Base-by-base conservation (phyloP, 345 rosid species). In the Brassica rapa region DNA sequence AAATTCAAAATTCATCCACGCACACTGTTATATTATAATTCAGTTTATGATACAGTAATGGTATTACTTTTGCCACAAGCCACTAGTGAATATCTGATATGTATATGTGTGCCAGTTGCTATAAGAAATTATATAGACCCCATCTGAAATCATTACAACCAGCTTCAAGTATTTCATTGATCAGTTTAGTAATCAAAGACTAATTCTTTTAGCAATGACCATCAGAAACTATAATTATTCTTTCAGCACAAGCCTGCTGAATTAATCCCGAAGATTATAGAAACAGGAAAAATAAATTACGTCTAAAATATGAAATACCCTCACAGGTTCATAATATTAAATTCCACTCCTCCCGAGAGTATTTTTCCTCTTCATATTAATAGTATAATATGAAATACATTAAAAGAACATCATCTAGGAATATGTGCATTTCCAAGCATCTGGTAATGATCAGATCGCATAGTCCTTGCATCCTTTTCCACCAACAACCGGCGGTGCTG, bases 191-290 rank as follows among this genome's bases (percentile, higher is more conserved):
- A 71, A 86, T 23, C 62, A 23, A 82, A n/a, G 29, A 87, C 87
- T 86, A 88, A 86, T 77, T 90, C 91, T 35, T 87, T 21, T 73
- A 87, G 83, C 12, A 89, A 86, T 14, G 88, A 87, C 73, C 81
- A 84, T 23, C 7, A 4, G 25, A 12, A 2, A 30, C 6, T 24
- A 49, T 8, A 29, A 21, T 25, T 37, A 56, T 66, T 75, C 5
- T 59, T 68, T 59, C 35, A 24, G 29, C 70, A 16, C 55, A 77
- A 15, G 21, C 11, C 62, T 39, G 55, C 6, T 29, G 27, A 39
- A 64, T 14, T 56, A 71, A 55, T 66, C 62, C 62, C 27, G 46
- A 56, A 39, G 8, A 66, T 72, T n/a, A 39, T 57, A 37, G 68
- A 29, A 59, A 66, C 4, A 49, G 37, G 62, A 66, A 65, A 65